Evolutionary conservation across 495 filamentous ascomycete genomes (phyloP).

Genomic region (Pyrenula aspistea): DNA sequence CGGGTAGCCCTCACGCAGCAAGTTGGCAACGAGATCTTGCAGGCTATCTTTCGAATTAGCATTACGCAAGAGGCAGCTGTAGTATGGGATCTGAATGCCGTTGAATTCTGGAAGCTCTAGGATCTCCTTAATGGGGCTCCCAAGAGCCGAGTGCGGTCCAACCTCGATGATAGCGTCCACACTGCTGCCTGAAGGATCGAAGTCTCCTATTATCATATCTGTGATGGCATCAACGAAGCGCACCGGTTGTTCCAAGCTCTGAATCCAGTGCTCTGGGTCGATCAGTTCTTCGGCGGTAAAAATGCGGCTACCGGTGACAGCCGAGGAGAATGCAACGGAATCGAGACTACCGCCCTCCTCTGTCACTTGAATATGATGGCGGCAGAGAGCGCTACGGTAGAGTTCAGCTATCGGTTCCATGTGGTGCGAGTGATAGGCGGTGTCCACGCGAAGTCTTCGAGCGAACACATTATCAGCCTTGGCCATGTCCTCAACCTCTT

Average conservation of each 20-base stretch:
- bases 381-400: slow-evolving; percentile 19
- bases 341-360: slow-evolving; percentile 1
- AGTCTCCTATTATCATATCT: slow-evolving; percentile 1
- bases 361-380: slow-evolving; percentile 1
- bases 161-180: slow-evolving; percentile 35
- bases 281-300: slow-evolving; percentile 8
- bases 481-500: slow-evolving; percentile 1
- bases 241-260: slow-evolving; percentile 29
- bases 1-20: slow-evolving; percentile 16
- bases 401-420: slow-evolving; percentile 11
- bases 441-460: slow-evolving; percentile 14
- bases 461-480: slow-evolving; percentile 8
- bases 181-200: slow-evolving; percentile 1
- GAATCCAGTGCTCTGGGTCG: slow-evolving; percentile 26
- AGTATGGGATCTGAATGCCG: slow-evolving; percentile 11
- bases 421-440: slow-evolving; percentile 23
- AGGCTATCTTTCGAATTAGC: slow-evolving; percentile 10
- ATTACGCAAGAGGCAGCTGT: slow-evolving; percentile 13
- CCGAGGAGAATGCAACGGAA: slow-evolving; percentile 24
- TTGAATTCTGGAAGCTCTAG: slow-evolving; percentile 2
- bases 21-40: slow-evolving; percentile 15
- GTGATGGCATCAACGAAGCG: slow-evolving; percentile 19
- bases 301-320: slow-evolving; percentile 18
- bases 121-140: slow-evolving; percentile 30
- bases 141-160: slow-evolving; percentile 33